Base-by-base conservation (phyloP, 2,329 filamentous ascomycete species). In the Metarhizium album region DNA sequence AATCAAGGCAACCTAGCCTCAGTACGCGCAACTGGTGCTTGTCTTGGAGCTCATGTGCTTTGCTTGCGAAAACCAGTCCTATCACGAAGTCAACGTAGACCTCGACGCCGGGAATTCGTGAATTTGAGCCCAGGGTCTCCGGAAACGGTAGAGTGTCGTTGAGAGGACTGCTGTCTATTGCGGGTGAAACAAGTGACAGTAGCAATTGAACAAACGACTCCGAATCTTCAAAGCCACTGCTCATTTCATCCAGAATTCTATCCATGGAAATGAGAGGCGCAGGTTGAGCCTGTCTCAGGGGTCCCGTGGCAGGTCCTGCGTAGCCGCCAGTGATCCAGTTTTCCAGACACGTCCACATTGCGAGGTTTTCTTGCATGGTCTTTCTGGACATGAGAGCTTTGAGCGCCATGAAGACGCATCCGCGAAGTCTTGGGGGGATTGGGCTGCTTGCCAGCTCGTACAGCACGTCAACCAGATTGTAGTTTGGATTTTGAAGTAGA, bases 71-170 rank as follows among this genome's bases (percentile, higher is more conserved):
- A 16, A 94, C 80, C 51, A 84, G 79, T 16, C 88, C 89, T 55
- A 97, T 70, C 20, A 90, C 83, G 64, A 93, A 96, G 67, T 99
- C 94, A 51, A 97, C 76, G 60, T 96, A 98, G 2, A 87, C 82
- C 53, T 95, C 90, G 54, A 98, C 89, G 2, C 94, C 93, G 14
- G 90, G 82, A 59, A 73, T 73, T 49, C 93, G 83, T 59, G 84
- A 86, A 11, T 82, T 78, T 16, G 83, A 81, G 4, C 91, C 90
- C 8, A 98, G 74, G 40, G 79, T 83, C 65, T 96, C 90, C 0
- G 91, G 88, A 61, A 96, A 98, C 0, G 91, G 85, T 3, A 98
- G 71, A 1, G 74, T 75, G 62, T 97, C 86, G 55, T 85, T 84
- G 8, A 90, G 71, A 0, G 78, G 75, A 38, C 73, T 74, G 46